These are phyloP conservation scores for Astragalus membranaceus DNA, from an alignment of 306 rosid species.

Conservation along the genomic window DNA sequence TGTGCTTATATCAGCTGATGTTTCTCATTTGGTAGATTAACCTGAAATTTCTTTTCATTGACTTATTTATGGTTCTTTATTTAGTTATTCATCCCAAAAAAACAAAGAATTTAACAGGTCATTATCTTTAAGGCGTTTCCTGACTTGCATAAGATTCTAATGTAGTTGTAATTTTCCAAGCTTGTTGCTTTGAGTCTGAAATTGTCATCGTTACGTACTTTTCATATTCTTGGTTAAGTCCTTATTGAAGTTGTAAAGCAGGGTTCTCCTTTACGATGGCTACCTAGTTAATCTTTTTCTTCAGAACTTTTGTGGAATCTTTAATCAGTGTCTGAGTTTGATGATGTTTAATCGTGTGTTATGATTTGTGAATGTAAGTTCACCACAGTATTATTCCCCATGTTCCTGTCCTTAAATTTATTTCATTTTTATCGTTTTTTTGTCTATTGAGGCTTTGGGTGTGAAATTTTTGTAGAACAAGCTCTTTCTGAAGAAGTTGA, in stretches of 20 bases:
- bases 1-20: neutral
- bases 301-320: neutral
- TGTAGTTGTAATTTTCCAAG: neutral
- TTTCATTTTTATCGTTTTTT: conserved; percentile 13
- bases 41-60: neutral
- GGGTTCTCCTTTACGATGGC: conserved; percentile 10
- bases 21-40: neutral
- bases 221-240: neutral
- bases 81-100: neutral
- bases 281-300: conserved; percentile 1
- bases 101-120: neutral
- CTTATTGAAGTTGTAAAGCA: neutral
- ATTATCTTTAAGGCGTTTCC: neutral
- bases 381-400: neutral
- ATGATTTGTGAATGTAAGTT: neutral
- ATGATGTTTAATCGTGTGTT: conserved; percentile 15
- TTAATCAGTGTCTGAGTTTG: neutral
- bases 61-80: neutral
- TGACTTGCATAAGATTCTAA: neutral
- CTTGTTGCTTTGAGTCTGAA: conserved; percentile 6
- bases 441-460: conserved; percentile 19
- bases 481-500: conserved; percentile 61
- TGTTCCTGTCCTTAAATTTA: neutral
- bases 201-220: neutral
- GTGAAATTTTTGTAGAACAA: conserved; percentile 46